Evolutionary conservation across 768 basidiomycete species (phyloP).

Genomic region (Termitomyces sp.): DNA sequence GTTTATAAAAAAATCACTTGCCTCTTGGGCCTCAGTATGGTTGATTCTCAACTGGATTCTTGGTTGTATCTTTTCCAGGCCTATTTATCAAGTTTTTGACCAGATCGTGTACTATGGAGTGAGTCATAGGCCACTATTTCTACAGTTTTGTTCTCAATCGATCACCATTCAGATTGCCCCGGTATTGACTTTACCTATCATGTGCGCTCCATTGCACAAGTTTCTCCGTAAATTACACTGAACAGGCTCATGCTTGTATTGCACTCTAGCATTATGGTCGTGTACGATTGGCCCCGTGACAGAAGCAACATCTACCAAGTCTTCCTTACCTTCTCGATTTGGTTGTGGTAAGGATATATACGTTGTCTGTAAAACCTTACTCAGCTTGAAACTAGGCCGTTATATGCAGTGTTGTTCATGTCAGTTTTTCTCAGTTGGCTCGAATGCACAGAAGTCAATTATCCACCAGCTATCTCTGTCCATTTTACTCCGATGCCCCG

Average conservation of each 20-base stretch:
- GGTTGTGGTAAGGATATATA: conserved; percentile 48
- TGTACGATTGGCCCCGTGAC: conserved; percentile 69
- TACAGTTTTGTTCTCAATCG: background rate
- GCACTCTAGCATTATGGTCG: conserved; percentile 43
- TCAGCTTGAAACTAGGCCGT: conserved; percentile 32
- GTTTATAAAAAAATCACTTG: conserved; percentile 64
- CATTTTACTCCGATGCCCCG: conserved; percentile 25
- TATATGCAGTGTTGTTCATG: conserved; percentile 58
- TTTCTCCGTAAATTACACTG: background rate
- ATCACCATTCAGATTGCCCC: conserved; percentile 41
- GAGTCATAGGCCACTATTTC: conserved; percentile 8
- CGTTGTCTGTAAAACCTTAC: background rate
- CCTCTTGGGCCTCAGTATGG: conserved; percentile 59
- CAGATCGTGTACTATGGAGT: conserved; percentile 57
- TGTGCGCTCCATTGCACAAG: conserved; percentile 23
- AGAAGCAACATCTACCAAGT: conserved; percentile 54
- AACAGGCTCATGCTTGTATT: background rate
- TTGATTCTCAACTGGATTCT: conserved; percentile 67
- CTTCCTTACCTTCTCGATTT: conserved; percentile 50
- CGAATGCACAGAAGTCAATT: background rate
- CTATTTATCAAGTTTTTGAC: conserved; percentile 38
- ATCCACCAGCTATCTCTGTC: conserved; percentile 30
- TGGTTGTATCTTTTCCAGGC: conserved; percentile 44
- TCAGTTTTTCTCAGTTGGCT: conserved; percentile 17
- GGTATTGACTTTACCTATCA: conserved; percentile 52